Conservation (phyloP, 2,329 filamentous ascomycete species). For the Teratosphaeria zuluensis region DNA sequence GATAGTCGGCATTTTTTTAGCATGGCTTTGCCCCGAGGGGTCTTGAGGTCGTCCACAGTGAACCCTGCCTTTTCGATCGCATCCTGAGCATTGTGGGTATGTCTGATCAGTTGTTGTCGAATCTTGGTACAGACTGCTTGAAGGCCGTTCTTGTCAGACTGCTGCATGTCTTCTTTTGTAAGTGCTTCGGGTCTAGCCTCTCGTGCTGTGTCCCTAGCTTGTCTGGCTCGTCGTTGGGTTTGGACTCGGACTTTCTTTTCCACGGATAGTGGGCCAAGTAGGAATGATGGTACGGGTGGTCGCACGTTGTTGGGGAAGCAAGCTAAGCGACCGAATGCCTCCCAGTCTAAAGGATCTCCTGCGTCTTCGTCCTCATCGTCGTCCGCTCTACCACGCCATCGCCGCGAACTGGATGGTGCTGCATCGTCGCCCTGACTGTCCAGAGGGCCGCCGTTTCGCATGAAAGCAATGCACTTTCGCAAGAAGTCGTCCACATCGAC, state of each 20-base stretch:
- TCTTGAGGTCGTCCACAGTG: constrained; percentile 19
- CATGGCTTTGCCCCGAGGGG: constrained; percentile 32
- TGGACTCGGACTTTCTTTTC: constrained; percentile 71
- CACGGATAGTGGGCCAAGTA: constrained; percentile 79
- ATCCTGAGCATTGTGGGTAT: constrained; percentile 25
- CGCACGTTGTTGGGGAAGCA: constrained; percentile 64
- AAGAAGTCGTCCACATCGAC: constrained; percentile 88
- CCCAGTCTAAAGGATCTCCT: constrained; percentile 78
- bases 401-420: constrained; percentile 5
- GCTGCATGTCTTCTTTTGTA: constrained; percentile 60
- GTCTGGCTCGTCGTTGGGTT: constrained; percentile 59
- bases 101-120: constrained; percentile 46
- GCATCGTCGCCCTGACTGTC: constrained; percentile 41
- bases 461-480: constrained; percentile 79
- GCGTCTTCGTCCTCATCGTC: constrained; percentile 57
- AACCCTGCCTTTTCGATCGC: constrained; percentile 12
- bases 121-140: constrained; percentile 72
- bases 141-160: constrained; percentile 64
- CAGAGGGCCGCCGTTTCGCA: constrained; percentile 53
- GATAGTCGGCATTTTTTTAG: constrained; percentile 59
- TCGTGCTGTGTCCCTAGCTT: constrained; percentile 59
- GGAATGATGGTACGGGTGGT: constrained; percentile 69
- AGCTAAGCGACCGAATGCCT: constrained; percentile 66
- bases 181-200: constrained; percentile 69
- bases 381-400: constrained; percentile 23